Evolutionary conservation across 495 filamentous ascomycete genomes (phyloP), one percentile per base, ranked within the genome.

Genomic region (Tuber magnatum): DNA sequence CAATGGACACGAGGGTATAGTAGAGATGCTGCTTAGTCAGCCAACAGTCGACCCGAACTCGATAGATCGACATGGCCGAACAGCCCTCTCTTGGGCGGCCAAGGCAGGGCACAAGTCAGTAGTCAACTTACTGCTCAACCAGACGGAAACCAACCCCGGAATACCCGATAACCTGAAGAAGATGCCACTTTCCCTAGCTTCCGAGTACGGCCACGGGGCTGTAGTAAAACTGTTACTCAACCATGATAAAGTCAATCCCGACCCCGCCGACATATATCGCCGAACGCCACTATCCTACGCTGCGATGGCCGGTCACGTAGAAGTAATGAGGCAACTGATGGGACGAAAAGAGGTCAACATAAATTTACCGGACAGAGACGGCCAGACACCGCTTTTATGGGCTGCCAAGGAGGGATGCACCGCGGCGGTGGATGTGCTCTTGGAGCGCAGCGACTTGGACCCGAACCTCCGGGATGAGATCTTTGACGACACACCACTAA

Each of bases 101-200:
- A 74, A 70, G 71, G 77, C 68, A 1, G 75, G 75, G 4, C 77
- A 77, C 43, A 72, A 71, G 56, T 24, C 22, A 8, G 48, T 78
- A 1, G 71, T 65, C 7, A n/a, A 24, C 28, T 41, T 73, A 3
- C 75, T 78, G 4, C 69, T 78, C 4, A 68, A 68, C 10, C 51
- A n/a, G n/a, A 4, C 8, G 24, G 51, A 61, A n/a, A 61, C 51
- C 51, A 61, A 61, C n/a, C 24, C 51, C 9, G 51, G 28, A 14
- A 61, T 61, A n/a, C 2, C 51, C 24, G 51, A 61, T 14, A 28
- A 28, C 10, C n/a, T 61, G 2, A 1, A 3, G 51, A 61, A 61
- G 51, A 61, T 7, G 12, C 51, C 51, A 8, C 24, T 61, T 12
- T 61, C 51, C 2, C 24, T 61, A 3, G 51, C 51, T 6, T 24